Percentiles rank a stretch among this genome's conserved stretches.
phyloP scores from a whole-genome alignment of 139 green algal genomes.

The Chlorella sp. region DNA sequence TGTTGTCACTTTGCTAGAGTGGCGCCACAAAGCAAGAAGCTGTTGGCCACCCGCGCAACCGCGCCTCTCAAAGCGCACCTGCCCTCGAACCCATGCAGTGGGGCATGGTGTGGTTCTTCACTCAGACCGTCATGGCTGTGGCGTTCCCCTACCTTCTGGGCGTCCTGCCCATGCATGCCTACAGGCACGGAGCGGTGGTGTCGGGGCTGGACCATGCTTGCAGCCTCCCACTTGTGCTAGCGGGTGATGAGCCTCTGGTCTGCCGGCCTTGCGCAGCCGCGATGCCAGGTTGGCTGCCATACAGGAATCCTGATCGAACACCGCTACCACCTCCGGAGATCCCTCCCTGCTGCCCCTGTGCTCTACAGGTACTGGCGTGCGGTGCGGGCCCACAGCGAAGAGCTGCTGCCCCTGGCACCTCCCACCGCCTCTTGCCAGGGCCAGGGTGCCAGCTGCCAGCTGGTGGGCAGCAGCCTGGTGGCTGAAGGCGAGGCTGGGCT shows the following conservation, averaged over 20 bases:
- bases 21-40: too few species aligned
- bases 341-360: too few species aligned
- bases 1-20: too few species aligned
- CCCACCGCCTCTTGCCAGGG: not conserved
- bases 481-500: not conserved
- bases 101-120: slow-evolving; percentile 33
- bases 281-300: too few species aligned
- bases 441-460: not conserved
- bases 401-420: not conserved
- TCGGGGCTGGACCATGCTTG: not conserved
- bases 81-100: not conserved
- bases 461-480: not conserved
- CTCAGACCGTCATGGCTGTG: slow-evolving; percentile 15
- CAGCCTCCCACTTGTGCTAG: not conserved
- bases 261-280: too few species aligned
- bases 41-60: too few species aligned
- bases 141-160: not conserved
- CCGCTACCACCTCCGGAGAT: too few species aligned
- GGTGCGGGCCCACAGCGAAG: not conserved
- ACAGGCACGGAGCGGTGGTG: not conserved
- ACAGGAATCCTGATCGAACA: too few species aligned
- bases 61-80: too few species aligned
- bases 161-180: slow-evolving; percentile 9
- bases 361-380: slow-evolving; percentile 22
- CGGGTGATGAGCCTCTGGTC: too few species aligned